A percentile compares a stretch with the other conserved stretches of the same genome.
phyloP scores from a whole-genome alignment of 2,329 filamentous ascomycete genomes.

The Colletotrichum chrysophilum region DNA sequence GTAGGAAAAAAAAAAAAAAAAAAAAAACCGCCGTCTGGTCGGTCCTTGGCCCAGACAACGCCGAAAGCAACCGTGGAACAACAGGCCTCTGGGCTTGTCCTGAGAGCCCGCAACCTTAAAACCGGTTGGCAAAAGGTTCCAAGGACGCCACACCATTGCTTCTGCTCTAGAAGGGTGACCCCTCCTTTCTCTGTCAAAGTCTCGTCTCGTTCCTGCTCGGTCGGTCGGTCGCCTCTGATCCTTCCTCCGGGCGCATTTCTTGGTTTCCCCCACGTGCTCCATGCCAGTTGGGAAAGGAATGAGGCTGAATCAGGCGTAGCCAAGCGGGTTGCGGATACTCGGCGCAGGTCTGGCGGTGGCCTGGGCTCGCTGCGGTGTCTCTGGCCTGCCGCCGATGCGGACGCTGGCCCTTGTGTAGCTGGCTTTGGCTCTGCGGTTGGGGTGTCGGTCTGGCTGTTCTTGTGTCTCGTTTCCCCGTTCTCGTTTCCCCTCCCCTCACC shows the following conservation, averaged over 20 bases:
- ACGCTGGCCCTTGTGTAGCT: conserved; percentile 17
- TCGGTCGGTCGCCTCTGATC: conserved; percentile 11
- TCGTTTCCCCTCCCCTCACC: conserved; percentile 3
- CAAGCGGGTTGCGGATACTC: conserved; percentile 22
- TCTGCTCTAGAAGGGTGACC: conserved; percentile 18
- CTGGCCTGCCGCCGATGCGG: conserved; percentile 19
- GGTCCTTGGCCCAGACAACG: conserved; percentile 1
- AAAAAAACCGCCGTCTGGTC: background rate
- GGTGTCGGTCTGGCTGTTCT: background rate
- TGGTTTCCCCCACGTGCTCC: conserved; percentile 21
- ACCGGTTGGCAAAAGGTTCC: background rate
- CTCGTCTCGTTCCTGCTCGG: conserved; percentile 6
- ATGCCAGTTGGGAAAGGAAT: conserved; percentile 26
- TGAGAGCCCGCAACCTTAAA: conserved; percentile 19
- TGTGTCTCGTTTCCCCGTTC: conserved; percentile 19
- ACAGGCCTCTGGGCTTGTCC: conserved; percentile 2
- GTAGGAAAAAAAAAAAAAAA: background rate
- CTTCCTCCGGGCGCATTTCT: conserved; percentile 18
- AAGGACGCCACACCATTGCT: conserved; percentile 17
- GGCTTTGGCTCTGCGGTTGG: background rate
- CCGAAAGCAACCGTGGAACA: conserved; percentile 16
- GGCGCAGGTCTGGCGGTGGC: conserved; percentile 19
- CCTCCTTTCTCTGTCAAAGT: conserved; percentile 12
- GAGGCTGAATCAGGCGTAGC: conserved; percentile 34
- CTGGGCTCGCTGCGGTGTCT: conserved; percentile 17